Evolutionary conservation across 164 flowering plant genomes (phyloP).

Genomic region (Umbilicus rupestris): DNA sequence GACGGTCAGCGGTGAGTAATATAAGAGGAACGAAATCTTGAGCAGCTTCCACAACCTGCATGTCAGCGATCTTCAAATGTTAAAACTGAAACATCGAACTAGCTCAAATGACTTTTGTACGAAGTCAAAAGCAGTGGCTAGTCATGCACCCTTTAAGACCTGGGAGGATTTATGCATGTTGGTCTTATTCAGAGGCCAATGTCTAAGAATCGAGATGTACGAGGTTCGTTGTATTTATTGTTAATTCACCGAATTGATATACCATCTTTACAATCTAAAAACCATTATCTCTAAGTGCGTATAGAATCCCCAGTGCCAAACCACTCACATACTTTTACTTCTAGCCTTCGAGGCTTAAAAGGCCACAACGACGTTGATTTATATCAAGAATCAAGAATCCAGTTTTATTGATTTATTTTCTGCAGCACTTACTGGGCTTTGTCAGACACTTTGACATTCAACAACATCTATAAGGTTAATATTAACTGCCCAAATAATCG

Average conservation of each 20-base stretch:
- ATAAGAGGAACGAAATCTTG: slow-evolving; percentile 82
- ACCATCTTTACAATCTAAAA: neutral
- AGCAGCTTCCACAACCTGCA: slow-evolving; percentile 92
- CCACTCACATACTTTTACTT: neutral
- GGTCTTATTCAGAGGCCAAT: neutral
- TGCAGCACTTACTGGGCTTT: neutral
- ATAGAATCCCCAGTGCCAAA: neutral
- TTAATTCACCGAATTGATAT: neutral
- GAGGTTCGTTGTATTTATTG: neutral
- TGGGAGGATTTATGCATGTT: neutral
- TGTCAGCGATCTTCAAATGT: neutral
- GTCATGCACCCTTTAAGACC: neutral
- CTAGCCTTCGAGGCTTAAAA: neutral
- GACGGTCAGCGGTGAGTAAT: slow-evolving; percentile 93
- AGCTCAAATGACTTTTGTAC: neutral
- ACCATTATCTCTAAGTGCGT: neutral
- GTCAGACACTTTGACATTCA: neutral
- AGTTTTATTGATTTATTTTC: neutral
- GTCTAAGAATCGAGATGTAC: neutral
- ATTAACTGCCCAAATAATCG: neutral
- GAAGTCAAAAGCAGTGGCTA: neutral
- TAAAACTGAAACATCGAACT: neutral
- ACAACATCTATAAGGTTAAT: neutral
- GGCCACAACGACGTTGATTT: neutral
- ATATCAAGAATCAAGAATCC: neutral